Base-by-base conservation (phyloP, 2,329 filamentous ascomycete genomes). In the Capronia coronata region DNA sequence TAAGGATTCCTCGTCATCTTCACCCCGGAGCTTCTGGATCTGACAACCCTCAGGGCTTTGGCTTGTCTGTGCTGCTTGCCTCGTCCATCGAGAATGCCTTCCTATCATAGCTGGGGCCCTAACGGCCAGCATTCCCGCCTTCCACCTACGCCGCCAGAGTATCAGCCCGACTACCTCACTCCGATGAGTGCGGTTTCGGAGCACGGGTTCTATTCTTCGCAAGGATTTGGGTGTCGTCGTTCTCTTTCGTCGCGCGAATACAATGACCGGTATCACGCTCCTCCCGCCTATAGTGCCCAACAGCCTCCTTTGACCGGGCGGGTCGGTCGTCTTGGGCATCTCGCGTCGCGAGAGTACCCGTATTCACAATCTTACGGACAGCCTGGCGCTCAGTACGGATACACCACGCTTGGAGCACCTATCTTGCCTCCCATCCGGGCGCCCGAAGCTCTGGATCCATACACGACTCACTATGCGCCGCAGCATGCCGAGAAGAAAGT, bases 211-310 rank as follows among this genome's bases (percentile, higher is more conserved):
- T 73, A 71, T 57, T 56, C 65, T 32, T 62, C 67, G 38, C 65
- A 64, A 41, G 48, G 30, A 25, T 72, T 69, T 49, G 66, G 68
- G 40, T 64, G 67, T 50, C 68, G 69, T 45, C 70, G 70, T 58
- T 63, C 67, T 43, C 68, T 70, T 59, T 70, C 63, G 43, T 67
- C 69, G 43, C 68, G 65, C 57, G 71, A 72, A 45, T 71, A 70
- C 57, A 68, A 68, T 56, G 71, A 73, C 51, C 67, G 71, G 57
- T 73, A 70, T 58, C 67, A 67, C n/a, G 67, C 71, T 54, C 65
- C 67, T n/a, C 53, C 64, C 46, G 65, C 65, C 49, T 72, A 70
- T 58, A 57, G 61, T 18, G 39, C 52, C 39, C 57, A 59, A 37
- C 57, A 55, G 19, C 22, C 52, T 29, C 23, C 34, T 32, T n/a